These are phyloP conservation scores for Plasmopara halstedii DNA, from an alignment of 352 stramenopile genomes.

Conservation along the genomic window DNA sequence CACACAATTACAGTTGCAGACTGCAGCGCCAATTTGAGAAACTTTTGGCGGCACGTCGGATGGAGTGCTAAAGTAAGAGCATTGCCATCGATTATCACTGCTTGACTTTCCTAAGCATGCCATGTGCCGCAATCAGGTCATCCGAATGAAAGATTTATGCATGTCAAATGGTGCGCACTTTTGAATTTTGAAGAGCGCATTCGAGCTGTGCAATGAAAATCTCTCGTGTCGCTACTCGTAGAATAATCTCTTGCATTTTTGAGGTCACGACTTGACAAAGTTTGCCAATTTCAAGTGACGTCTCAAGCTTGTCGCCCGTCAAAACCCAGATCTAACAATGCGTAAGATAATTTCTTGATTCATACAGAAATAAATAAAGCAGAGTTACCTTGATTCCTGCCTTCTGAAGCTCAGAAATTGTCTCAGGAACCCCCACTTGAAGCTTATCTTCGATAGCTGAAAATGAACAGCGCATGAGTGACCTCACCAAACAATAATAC, in stretches of 20 bases:
- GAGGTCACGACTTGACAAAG: slow-evolving; percentile 76
- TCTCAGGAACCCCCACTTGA: slow-evolving; percentile 94
- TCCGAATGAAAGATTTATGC: too few species aligned
- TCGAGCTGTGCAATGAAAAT: slow-evolving; percentile 50
- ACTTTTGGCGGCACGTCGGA: slow-evolving; percentile 45
- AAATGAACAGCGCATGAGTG: neutral
- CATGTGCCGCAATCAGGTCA: neutral
- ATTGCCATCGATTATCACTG: slow-evolving; percentile 57
- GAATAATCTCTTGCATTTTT: slow-evolving; percentile 73
- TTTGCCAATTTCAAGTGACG: slow-evolving; percentile 97
- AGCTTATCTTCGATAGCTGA: slow-evolving; percentile 96
- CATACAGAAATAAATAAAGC: neutral
- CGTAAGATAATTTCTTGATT: neutral
- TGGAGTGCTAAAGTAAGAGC: slow-evolving; percentile 54
- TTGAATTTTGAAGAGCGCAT: slow-evolving; percentile 34
- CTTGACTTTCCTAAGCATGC: slow-evolving; percentile 42
- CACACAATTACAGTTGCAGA: slow-evolving; percentile 85
- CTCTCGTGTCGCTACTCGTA: slow-evolving; percentile 34
- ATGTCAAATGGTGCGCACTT: too few species aligned
- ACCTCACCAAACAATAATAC: neutral
- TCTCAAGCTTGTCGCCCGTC: slow-evolving; percentile 98
- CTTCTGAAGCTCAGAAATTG: slow-evolving; percentile 83
- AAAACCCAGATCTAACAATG: slow-evolving; percentile 84
- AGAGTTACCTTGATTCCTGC: slow-evolving; percentile 91
- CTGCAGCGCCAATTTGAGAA: slow-evolving; percentile 57